A percentile compares a stretch with the other conserved stretches of the same genome.
Conservation (phyloP, 73 alveolate species). For the Paramecium biaurelia region DNA sequence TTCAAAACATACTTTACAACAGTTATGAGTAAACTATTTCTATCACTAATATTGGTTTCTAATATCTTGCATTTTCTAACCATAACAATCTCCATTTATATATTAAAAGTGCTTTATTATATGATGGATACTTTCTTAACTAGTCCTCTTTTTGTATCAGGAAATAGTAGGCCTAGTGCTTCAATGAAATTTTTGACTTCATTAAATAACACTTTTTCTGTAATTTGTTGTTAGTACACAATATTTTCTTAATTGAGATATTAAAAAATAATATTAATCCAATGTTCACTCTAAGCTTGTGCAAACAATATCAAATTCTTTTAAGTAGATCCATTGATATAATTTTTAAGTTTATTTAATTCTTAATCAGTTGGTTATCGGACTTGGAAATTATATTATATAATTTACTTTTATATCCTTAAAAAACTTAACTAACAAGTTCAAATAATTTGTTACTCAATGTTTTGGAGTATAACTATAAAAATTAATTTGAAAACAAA, state of each 20-base stretch:
- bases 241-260: not conserved
- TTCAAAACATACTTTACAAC: conserved; percentile 31
- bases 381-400: not conserved
- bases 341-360: not conserved
- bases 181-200: conserved; percentile 21
- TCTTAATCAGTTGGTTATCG: conserved; percentile 10
- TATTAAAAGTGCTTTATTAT: not conserved
- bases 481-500: conserved; percentile 26
- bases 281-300: not conserved
- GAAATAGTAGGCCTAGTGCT: conserved; percentile 41
- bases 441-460: not conserved
- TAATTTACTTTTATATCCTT: not conserved
- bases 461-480: not conserved
- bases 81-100: conserved; percentile 34
- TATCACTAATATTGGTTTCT: conserved; percentile 7
- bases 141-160: conserved; percentile 61
- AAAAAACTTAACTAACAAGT: not conserved
- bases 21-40: conserved; percentile 36
- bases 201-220: not conserved
- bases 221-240: not conserved
- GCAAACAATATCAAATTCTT: not conserved
- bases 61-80: conserved; percentile 43
- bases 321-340: not conserved
- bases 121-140: conserved; percentile 41
- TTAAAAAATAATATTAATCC: not conserved